Evolutionary conservation across 176 grass and related monocot species (phyloP), one percentile per base, ranked within the genome.

Genomic region (Ananas comosus): DNA sequence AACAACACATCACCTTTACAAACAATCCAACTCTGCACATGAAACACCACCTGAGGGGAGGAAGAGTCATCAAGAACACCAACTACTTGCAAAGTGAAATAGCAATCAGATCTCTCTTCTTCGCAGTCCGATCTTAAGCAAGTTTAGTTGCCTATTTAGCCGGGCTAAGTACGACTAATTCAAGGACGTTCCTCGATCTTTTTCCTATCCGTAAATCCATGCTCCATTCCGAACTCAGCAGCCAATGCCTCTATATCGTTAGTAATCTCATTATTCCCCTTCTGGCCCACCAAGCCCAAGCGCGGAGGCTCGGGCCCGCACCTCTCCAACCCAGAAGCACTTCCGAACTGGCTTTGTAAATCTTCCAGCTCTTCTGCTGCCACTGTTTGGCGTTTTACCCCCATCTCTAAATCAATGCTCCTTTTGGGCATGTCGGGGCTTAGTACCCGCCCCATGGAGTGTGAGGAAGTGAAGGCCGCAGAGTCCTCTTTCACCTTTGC

Each of bases 401-500:
- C 75, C 22, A 48, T 53, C 51, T 77, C 75, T 18, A 69, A 48
- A 53, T 77, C 75, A 17, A 69, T 58, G 53, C 75, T 77, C 50
- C 51, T 77, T 18, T 77, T 77, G 9, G 75, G 29, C 29, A 69
- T 4, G 24, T 77, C 75, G 14, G 75, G 75, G 13, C 75, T 77
- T 9, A 77, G 23, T 8, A 18, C 17, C 22, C 65, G 25, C 2
- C 52, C 65, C 65, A 77, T 13, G 25, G 75, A 50, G 33, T 27
- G 75, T 0, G 75, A 77, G 3, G 74, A 69, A 53, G 65, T 27
- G 66, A 77, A 77, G 29, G 65, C 25, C 23, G 29, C 27, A n/a
- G 75, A 69, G 19, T 77, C 75, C 42, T 77, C 65, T 59, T 77
- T 77, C 29, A 69, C 66, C 75, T 69, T 77, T 16, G 75, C 75